Percentiles rank a stretch among this genome's conserved stretches.
Conservation (phyloP, 139 green algal genomes). For the Coelastrella sp. region DNA sequence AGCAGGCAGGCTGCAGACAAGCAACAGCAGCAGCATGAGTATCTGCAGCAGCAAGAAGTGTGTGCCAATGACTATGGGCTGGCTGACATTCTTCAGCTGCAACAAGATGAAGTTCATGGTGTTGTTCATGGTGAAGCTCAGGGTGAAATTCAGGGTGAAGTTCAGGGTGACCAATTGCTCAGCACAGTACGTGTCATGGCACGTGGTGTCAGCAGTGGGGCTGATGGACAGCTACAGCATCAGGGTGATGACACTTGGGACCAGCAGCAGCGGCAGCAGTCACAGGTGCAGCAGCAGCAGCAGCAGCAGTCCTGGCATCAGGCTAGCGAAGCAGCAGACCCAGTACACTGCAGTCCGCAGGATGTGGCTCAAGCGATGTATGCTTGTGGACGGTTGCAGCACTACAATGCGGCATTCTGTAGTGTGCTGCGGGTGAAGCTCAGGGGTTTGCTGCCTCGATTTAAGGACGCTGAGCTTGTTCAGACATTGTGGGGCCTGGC, state of each 20-base stretch:
- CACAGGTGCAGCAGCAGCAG: background rate
- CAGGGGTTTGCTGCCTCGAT: conserved; percentile 15
- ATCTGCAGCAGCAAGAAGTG: background rate
- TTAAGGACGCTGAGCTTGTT: conserved; percentile 19
- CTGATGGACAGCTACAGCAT: background rate
- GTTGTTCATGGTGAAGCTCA: too few relatives aligned
- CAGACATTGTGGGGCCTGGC: conserved; percentile 28
- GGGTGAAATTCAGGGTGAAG: too few relatives aligned
- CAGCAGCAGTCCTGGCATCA: background rate
- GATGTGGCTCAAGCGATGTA: conserved; percentile 36
- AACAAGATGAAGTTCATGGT: too few relatives aligned
- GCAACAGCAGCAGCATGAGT: background rate
- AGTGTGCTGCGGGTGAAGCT: background rate
- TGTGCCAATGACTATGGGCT: background rate
- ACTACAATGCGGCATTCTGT: conserved; percentile 34
- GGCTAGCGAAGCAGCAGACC: background rate
- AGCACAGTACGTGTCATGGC: too few relatives aligned
- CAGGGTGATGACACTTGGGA: background rate
- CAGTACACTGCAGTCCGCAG: background rate
- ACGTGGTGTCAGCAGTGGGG: too few relatives aligned
- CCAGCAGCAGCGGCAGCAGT: background rate
- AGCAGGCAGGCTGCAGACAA: background rate
- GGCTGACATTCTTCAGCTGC: background rate
- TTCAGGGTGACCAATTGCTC: too few relatives aligned
- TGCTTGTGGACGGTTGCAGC: conserved; percentile 20